Evolutionary conservation across 768 basidiomycete species (phyloP).

Genomic region (Calvatia gigantea): DNA sequence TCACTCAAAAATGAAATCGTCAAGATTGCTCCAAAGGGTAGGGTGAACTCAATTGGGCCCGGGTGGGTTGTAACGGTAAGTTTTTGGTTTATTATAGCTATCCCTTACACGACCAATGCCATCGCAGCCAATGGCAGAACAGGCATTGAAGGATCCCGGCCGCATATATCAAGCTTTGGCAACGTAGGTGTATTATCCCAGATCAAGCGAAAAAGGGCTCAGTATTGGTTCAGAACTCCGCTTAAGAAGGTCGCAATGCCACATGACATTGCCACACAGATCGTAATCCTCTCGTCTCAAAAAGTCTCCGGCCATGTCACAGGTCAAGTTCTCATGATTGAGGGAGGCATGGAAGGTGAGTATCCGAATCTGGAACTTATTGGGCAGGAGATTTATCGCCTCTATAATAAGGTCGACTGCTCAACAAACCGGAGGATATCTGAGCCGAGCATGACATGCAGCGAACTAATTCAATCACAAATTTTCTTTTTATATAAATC

Average conservation of each 20-base stretch:
- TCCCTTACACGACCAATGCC: neutral
- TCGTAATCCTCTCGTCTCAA: constrained; percentile 57
- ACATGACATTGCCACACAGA: constrained; percentile 61
- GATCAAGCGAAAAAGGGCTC: neutral
- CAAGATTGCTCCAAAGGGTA: constrained; percentile 61
- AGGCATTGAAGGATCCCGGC: constrained; percentile 50
- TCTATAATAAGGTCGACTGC: constrained; percentile 24
- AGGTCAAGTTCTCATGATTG: constrained; percentile 67
- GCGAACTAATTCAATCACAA: too few relatives aligned
- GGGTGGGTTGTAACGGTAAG: constrained; percentile 60
- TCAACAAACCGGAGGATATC: constrained; percentile 24
- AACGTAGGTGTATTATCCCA: constrained; percentile 60
- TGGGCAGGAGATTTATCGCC: neutral
- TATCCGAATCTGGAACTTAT: neutral
- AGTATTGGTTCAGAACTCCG: constrained; percentile 50
- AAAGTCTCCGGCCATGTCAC: constrained; percentile 66
- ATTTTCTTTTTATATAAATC: too few relatives aligned
- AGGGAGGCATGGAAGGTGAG: constrained; percentile 75
- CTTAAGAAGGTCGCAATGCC: constrained; percentile 66
- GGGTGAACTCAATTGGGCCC: constrained; percentile 70
- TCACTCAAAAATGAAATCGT: constrained; percentile 81
- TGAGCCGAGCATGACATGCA: too few relatives aligned
- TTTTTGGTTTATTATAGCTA: too few relatives aligned
- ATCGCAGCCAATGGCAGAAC: constrained; percentile 49
- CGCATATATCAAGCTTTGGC: constrained; percentile 59